A percentile compares a stretch with the other conserved stretches of the same genome.
These are phyloP conservation scores for Ochromonas danica DNA, from an alignment of 108 stramenopile genomes.

Conservation along the genomic window DNA sequence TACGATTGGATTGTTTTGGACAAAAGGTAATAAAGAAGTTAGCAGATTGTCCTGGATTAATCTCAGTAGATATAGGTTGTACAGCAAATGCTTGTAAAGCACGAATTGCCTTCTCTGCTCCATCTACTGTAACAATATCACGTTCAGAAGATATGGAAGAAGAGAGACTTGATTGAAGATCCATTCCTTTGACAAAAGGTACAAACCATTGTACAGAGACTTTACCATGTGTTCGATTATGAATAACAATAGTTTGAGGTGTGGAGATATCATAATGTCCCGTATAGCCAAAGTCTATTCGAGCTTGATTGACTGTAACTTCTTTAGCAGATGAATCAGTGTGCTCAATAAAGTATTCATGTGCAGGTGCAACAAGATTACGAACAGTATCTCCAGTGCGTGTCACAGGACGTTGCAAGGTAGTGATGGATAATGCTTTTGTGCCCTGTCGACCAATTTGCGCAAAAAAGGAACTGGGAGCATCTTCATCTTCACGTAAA, in stretches of 20 bases:
- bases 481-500: conserved; percentile 22
- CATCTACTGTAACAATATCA: background rate
- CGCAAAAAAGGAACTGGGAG: background rate
- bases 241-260: conserved; percentile 42
- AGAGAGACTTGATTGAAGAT: background rate
- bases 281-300: conserved; percentile 44
- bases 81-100: conserved; percentile 40
- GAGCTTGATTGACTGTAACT: conserved; percentile 27
- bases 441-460: conserved; percentile 29
- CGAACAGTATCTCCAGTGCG: conserved; percentile 54
- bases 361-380: conserved; percentile 45
- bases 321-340: conserved; percentile 29
- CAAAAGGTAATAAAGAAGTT: conserved; percentile 48
- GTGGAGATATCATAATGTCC: background rate
- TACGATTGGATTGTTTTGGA: conserved; percentile 49
- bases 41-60: conserved; percentile 40
- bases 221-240: conserved; percentile 47
- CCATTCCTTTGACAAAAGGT: conserved; percentile 13
- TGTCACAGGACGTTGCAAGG: conserved; percentile 36
- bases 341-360: conserved; percentile 49
- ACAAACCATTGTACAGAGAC: conserved; percentile 43
- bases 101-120: background rate
- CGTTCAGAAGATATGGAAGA: background rate
- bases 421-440: background rate
- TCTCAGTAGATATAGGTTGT: conserved; percentile 46